Base-by-base conservation (phyloP, 83 land plant species). In the Picea engelmannii region DNA sequence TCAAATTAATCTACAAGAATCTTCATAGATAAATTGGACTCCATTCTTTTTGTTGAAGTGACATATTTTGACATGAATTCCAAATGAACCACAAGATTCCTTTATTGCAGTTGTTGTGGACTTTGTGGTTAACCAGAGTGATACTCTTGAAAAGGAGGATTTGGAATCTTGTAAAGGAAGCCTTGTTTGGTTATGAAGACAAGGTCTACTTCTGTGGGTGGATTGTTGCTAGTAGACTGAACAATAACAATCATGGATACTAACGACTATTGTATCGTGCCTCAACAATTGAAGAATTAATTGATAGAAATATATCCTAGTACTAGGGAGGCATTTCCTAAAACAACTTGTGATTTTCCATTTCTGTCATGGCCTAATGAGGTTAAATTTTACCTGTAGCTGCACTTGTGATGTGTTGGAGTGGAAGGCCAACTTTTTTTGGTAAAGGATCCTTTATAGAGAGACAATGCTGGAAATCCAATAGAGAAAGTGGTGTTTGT, bases 381-480 rank as follows among this genome's bases (percentile, higher is more conserved):
- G 65, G 90, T 89, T 65, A 86, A 85, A 24, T 77, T 89, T 71
- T 82, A 89, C 77, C 74, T 80, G 69, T 63, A 88, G 86, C 38
- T 88, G 65, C 90, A 88, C 73, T 88, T 88, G 84, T 49, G 86
- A 52, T 81, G 86, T 25, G 89, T 84, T n/a, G 89, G 89, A 80
- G 89, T 86, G 24, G 89, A 88, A 35, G 35, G 83, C 8, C 59
- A 58, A 21, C 77, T 18, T 75, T 25, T 24, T 24, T 49, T 55
- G 24, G 35, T 55, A 5, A 75, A 23, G 24, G 61, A 60, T 52
- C 38, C 61, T 23, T 21, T 15, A 52, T 18, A 27, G 61, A 52
- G 62, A 24, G 78, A 49, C 35, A 75, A 15, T 23, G 55, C 20
- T 44, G 77, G 77, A 44, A 47, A 74, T 52, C 59, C 59, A 74